These are phyloP conservation scores for Lunularia cruciata DNA, from an alignment of 225 moss, liverwort and hornwort genomes.

Conservation along the genomic window DNA sequence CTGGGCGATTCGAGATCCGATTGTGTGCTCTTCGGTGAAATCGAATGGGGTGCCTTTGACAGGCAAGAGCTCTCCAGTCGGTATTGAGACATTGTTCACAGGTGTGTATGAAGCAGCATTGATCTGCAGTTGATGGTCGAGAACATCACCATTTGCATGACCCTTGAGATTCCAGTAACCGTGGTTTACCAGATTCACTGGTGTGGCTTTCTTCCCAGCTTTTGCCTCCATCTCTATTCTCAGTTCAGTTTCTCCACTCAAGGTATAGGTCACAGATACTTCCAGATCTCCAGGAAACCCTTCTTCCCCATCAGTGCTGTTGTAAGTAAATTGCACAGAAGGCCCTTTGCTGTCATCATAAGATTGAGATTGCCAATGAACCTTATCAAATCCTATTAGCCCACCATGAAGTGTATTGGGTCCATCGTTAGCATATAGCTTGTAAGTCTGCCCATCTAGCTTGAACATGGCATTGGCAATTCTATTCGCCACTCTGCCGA, in stretches of 20 bases:
- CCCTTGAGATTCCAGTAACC: slow-evolving; percentile 78
- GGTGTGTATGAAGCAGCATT: slow-evolving; percentile 66
- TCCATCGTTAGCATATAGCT: slow-evolving; percentile 63
- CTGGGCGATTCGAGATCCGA: slow-evolving; percentile 58
- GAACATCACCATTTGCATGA: slow-evolving; percentile 55
- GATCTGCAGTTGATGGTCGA: slow-evolving; percentile 58
- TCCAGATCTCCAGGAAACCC: slow-evolving; percentile 85
- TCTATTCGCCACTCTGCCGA: slow-evolving; percentile 84
- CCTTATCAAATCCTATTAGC: slow-evolving; percentile 80
- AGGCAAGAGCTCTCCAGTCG: slow-evolving; percentile 54
- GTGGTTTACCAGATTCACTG: slow-evolving; percentile 74
- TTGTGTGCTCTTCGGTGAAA: slow-evolving; percentile 50
- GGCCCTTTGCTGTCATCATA: slow-evolving; percentile 50
- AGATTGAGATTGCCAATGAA: slow-evolving; percentile 59
- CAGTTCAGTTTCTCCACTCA: slow-evolving; percentile 59
- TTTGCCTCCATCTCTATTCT: slow-evolving; percentile 69
- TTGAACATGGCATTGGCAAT: slow-evolving; percentile 67
- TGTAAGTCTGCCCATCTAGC: slow-evolving; percentile 59
- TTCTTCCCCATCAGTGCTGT: slow-evolving; percentile 88
- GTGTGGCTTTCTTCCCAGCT: slow-evolving; percentile 69
- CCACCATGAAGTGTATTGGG: slow-evolving; percentile 85
- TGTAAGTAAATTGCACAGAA: slow-evolving; percentile 72
- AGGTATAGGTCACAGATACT: slow-evolving; percentile 64
- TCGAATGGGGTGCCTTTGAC: slow-evolving; percentile 74
- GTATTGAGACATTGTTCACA: slow-evolving; percentile 49